A percentile compares a stretch with the other conserved stretches of the same genome.
Evolutionary conservation across 768 basidiomycete genomes (phyloP).

Genomic region (Tulasnella sp.): DNA sequence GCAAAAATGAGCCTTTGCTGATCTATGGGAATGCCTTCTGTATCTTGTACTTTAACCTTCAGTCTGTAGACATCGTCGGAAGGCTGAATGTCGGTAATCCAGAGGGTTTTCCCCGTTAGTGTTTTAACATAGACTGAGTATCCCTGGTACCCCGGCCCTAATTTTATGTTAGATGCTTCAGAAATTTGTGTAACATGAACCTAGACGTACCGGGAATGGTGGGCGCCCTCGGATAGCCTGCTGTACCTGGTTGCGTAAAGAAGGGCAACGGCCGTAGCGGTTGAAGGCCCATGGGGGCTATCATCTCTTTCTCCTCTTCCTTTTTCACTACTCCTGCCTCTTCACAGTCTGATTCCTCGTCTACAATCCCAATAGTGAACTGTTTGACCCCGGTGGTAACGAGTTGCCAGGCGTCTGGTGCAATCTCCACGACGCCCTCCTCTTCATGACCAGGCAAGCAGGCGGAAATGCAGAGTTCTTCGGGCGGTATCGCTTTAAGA

Average conservation of each 20-base stretch:
- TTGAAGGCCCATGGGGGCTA: neutral
- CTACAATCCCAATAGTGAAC: slow-evolving; percentile 35
- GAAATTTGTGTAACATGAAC: neutral
- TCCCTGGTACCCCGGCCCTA: neutral
- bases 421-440: neutral
- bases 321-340: neutral
- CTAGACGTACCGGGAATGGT: neutral
- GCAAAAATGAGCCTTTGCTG: neutral
- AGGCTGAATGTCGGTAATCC: neutral
- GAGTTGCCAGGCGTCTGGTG: neutral
- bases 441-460: neutral
- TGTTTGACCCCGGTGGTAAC: neutral
- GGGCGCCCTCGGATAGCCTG: neutral
- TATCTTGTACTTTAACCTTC: neutral
- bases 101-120: neutral
- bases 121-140: neutral
- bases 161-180: neutral
- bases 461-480: neutral
- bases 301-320: neutral
- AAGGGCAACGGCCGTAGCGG: too few relatives aligned
- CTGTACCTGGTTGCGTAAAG: too few relatives aligned
- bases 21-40: neutral
- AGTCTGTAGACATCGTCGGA: neutral
- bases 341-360: neutral
- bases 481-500: neutral